phyloP scores from a whole-genome alignment of 1,284 basidiomycete genomes.

The Phaffia rhodozyma region DNA sequence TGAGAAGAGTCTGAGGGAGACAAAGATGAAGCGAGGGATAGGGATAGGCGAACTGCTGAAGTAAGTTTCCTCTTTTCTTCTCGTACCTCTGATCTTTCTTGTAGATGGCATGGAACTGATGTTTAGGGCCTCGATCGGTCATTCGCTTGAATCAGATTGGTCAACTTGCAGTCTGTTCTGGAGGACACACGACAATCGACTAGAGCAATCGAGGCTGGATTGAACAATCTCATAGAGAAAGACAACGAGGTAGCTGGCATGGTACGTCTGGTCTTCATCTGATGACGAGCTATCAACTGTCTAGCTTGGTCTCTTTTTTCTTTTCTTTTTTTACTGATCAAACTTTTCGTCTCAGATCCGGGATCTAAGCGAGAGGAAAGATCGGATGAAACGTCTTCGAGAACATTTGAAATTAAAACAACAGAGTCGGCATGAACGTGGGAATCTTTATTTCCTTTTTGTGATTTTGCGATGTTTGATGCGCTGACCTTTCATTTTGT shows the following conservation, averaged over 20 bases:
- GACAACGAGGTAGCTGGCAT: constrained; percentile 43
- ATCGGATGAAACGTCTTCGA: background rate
- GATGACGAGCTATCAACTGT: constrained; percentile 35
- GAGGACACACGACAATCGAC: too few relatives aligned
- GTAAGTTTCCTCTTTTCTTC: constrained; percentile 24
- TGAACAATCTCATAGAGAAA: constrained; percentile 35
- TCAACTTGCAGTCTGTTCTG: too few relatives aligned
- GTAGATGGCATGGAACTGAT: background rate
- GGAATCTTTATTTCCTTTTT: background rate
- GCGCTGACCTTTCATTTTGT: background rate
- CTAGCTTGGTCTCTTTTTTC: background rate
- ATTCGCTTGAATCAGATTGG: too few relatives aligned
- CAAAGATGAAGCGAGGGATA: constrained; percentile 33
- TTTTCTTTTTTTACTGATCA: background rate
- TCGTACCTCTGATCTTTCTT: constrained; percentile 24
- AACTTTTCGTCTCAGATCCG: background rate
- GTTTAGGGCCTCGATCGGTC: too few relatives aligned
- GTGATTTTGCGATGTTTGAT: constrained; percentile 26
- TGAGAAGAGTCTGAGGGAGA: constrained; percentile 33
- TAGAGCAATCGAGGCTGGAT: background rate
- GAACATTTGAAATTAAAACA: background rate
- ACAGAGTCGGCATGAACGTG: background rate
- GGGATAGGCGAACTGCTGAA: constrained; percentile 31
- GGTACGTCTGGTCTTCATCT: too few relatives aligned
- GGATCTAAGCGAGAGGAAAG: constrained; percentile 1